Evolutionary conservation across 176 grass and related monocot species (phyloP).

Genomic region (Oryza nivara): DNA sequence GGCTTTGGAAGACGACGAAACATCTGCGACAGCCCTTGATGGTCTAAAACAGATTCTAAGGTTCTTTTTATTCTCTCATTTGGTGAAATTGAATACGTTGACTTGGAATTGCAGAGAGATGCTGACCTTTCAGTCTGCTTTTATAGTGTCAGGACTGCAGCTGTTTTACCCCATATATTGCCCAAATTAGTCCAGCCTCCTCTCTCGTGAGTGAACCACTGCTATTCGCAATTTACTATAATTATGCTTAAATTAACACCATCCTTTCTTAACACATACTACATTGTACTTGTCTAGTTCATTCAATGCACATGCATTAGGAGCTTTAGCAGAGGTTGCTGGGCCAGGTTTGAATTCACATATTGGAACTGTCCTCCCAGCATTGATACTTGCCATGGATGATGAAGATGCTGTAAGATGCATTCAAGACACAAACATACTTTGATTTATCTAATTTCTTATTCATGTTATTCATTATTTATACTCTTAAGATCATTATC

Average conservation of each 20-base stretch:
- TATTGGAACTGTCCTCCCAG: conserved; percentile 86
- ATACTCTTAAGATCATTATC: background rate
- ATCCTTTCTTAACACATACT: conserved; percentile 36
- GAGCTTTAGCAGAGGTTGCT: conserved; percentile 94
- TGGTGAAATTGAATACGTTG: conserved; percentile 21
- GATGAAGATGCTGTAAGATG: conserved; percentile 64
- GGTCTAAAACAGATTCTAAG: conserved; percentile 99
- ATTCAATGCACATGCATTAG: conserved; percentile 97
- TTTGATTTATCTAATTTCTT: conserved; percentile 20
- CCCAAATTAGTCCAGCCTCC: conserved; percentile 94
- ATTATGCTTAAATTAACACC: conserved; percentile 16
- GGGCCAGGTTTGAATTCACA: conserved; percentile 91
- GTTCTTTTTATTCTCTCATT: conserved; percentile 54
- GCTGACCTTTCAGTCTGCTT: conserved; percentile 39
- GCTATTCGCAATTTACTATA: conserved; percentile 19
- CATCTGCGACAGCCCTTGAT: conserved; percentile 95
- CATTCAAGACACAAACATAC: conserved; percentile 17
- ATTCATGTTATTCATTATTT: conserved; percentile 32
- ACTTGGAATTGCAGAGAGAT: conserved; percentile 26
- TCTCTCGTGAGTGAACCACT: conserved; percentile 70
- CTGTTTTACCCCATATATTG: conserved; percentile 97
- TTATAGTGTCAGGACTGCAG: conserved; percentile 86
- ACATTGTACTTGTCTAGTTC: conserved; percentile 55
- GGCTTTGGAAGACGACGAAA: conserved; percentile 90
- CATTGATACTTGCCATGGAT: conserved; percentile 83